Conservation (phyloP, 2,329 filamentous ascomycete species). For the Beauveria sp. region DNA sequence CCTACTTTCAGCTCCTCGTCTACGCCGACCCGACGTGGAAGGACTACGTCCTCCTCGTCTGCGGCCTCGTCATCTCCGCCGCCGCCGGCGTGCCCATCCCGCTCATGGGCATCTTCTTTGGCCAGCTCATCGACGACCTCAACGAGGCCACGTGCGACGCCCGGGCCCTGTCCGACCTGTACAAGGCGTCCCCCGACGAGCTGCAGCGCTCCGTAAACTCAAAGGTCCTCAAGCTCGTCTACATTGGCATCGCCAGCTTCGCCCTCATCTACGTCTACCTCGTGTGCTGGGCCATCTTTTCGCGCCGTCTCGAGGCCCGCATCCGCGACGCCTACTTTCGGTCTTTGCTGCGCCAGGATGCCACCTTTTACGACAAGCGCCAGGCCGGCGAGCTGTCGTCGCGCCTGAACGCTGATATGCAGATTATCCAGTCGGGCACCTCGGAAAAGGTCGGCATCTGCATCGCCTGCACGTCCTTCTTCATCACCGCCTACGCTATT, state of each 20-base stretch:
- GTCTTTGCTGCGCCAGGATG: conserved; percentile 52
- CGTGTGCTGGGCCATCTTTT: conserved; percentile 56
- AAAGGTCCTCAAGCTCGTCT: conserved; percentile 55
- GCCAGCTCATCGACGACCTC: conserved; percentile 54
- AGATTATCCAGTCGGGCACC: conserved; percentile 59
- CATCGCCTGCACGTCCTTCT: conserved; percentile 55
- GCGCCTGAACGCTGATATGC: conserved; percentile 57
- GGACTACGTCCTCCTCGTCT: conserved; percentile 34
- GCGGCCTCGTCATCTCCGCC: conserved; percentile 39
- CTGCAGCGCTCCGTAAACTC: conserved; percentile 40
- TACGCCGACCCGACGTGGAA: conserved; percentile 37
- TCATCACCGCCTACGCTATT: conserved; percentile 58
- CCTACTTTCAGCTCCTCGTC: conserved; percentile 38
- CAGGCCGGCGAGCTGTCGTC: conserved; percentile 56
- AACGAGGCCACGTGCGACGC: conserved; percentile 47
- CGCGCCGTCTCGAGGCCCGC: conserved; percentile 55
- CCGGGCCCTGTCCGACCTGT: conserved; percentile 15
- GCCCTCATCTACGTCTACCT: conserved; percentile 57
- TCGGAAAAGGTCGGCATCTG: conserved; percentile 64
- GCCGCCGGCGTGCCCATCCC: conserved; percentile 57
- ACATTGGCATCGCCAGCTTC: conserved; percentile 57
- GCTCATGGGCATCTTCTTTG: conserved; percentile 56
- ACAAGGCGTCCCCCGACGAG: conserved; percentile 14
- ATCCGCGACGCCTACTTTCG: conserved; percentile 54
- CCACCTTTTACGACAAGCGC: conserved; percentile 56